Evolutionary conservation across 1,284 basidiomycete genomes (phyloP).

Genomic region (Heterobasidion occidentale): DNA sequence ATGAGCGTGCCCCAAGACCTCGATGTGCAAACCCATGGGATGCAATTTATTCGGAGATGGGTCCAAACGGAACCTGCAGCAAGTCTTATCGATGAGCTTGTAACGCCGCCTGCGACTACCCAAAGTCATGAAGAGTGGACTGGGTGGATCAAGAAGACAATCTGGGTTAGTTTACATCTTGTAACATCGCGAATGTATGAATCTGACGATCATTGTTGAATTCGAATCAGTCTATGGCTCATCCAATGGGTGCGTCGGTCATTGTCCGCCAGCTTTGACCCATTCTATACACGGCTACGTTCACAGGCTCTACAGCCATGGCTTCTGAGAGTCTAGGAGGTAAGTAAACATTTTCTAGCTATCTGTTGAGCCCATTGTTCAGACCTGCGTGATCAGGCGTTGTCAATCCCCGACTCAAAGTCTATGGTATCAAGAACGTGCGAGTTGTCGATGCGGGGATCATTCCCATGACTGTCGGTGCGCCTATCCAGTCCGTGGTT

Average conservation of each 20-base stretch:
- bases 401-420: conserved; percentile 12
- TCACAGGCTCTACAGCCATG: conserved; percentile 7
- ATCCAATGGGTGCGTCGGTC: conserved; percentile 8
- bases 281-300: neutral
- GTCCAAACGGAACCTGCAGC: conserved; percentile 7
- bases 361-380: neutral
- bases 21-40: conserved; percentile 9
- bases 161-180: neutral
- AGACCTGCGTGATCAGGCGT: conserved; percentile 6
- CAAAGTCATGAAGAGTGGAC: conserved; percentile 4
- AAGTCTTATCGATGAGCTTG: conserved; percentile 7
- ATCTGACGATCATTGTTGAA: neutral
- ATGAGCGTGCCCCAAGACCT: conserved; percentile 2
- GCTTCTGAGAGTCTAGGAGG: conserved; percentile 10
- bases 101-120: conserved; percentile 7
- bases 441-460: conserved; percentile 14
- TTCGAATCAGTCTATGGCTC: conserved; percentile 9
- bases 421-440: conserved; percentile 13
- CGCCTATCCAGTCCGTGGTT: conserved; percentile 10
- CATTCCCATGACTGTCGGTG: conserved; percentile 12
- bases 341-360: neutral
- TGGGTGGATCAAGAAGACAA: conserved; percentile 5
- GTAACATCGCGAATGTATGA: neutral
- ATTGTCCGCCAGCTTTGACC: neutral
- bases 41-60: conserved; percentile 10